Base-by-base conservation (phyloP, 1,139 yeast species). In the Magnusiomyces sp. region DNA sequence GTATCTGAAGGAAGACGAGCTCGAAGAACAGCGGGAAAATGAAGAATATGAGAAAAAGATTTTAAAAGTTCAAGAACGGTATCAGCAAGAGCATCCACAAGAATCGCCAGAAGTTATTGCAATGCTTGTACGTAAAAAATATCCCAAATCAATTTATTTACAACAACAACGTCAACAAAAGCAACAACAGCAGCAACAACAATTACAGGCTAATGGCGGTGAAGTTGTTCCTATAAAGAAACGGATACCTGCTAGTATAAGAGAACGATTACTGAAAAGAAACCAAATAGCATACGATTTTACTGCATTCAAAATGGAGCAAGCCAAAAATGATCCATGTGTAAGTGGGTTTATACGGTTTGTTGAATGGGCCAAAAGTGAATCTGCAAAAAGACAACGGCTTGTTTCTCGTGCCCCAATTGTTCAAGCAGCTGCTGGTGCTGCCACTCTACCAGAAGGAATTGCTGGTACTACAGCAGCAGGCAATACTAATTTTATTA, bases 341-440 rank as follows among this genome's bases (percentile, higher is more conserved):
- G 43, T 50, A 2, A 50, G 45, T 9, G 52, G 52, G 0, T 68
- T 73, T 54, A 61, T 65, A 31, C 65, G 65, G 39, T 76, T 79
- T 53, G 61, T 75, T 39, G 68, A 68, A 2, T 79, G 83, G 83
- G 71, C 74, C 20, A 62, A 67, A 38, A 72, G 76, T 13, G 66
- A 68, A 1, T 63, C 66, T 1, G 70, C 74, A 2, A 66, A 65
- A 36, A 70, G 73, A 39, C 70, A 73, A 2, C 62, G 74, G 38
- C 56, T 65, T 23, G 70, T 65, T 7, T 70, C 58, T 41, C 13
- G 42, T 32, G 17, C 50, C n/a, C 48, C 47, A 2, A 46, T 41
- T 14, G 48, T 44, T 9, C 1, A 62, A 61, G 13, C 69, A 62
- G 44, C 27, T 20, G 39, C 31, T 14, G 19, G 40, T n/a, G 5